Percentiles rank a stretch among this genome's conserved stretches.
These are phyloP conservation scores for Chrysopogon serrulatus DNA, from an alignment of 176 grass and related monocot genomes.

Conservation along the genomic window DNA sequence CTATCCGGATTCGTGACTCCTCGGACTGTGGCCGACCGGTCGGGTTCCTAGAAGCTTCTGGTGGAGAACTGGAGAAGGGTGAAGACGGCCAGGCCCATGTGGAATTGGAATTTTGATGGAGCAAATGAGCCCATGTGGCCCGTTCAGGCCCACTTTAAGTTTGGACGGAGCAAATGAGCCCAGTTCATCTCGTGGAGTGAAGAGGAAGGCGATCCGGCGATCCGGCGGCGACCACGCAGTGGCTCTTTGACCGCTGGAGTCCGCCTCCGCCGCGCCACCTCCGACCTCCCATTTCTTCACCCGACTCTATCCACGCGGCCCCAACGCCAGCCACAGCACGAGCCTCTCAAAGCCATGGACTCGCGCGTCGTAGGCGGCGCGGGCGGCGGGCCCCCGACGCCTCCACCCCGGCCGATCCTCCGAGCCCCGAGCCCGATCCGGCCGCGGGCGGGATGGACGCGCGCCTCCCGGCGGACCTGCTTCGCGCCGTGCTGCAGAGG, in stretches of 20 bases:
- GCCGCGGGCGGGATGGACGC: slow-evolving; percentile 28
- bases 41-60: not conserved
- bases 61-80: not conserved
- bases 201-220: too few relatives aligned
- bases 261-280: not conserved
- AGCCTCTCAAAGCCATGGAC: slow-evolving; percentile 15
- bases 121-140: not conserved
- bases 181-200: too few relatives aligned
- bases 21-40: not conserved
- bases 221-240: too few relatives aligned
- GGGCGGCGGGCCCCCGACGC: slow-evolving; percentile 2
- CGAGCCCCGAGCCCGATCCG: not conserved
- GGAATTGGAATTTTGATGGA: not conserved
- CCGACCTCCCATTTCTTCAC: not conserved
- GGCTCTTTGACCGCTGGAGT: not conserved
- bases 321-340: not conserved
- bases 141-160: not conserved
- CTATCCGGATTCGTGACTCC: slow-evolving; percentile 14
- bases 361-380: slow-evolving; percentile 32
- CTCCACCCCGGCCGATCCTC: not conserved
- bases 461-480: slow-evolving; percentile 55
- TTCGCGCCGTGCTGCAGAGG: slow-evolving; percentile 62
- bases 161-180: not conserved
- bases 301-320: not conserved
- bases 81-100: not conserved